Conservation (phyloP, 1,284 basidiomycete genomes). For the Mrakiaceae sp. region DNA sequence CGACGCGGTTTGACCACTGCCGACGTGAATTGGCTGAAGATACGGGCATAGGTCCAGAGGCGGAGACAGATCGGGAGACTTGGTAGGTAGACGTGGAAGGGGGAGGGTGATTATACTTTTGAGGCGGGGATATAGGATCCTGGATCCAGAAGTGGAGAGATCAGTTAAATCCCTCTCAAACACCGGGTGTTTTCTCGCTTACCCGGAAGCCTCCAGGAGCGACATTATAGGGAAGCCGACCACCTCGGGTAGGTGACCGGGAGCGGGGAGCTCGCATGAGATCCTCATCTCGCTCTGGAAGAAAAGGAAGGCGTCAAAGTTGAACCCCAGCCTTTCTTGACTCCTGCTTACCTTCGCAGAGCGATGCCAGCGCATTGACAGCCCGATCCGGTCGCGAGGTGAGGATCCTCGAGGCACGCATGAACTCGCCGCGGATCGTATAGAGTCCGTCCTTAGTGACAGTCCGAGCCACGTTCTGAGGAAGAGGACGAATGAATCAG, state of each 20-base stretch:
- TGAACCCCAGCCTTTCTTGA: background rate
- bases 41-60: background rate
- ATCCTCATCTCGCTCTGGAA: conserved; percentile 35
- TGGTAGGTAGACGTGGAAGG: background rate
- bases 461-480: conserved; percentile 75
- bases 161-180: too few relatives aligned
- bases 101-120: background rate
- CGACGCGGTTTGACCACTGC: too few relatives aligned
- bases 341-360: conserved; percentile 49
- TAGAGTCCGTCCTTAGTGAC: conserved; percentile 95
- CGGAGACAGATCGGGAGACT: conserved; percentile 2
- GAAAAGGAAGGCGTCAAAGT: background rate
- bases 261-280: conserved; percentile 35
- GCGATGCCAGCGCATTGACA: conserved; percentile 62
- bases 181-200: background rate
- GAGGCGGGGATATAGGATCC: background rate
- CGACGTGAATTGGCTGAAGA: background rate
- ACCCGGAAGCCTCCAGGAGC: conserved; percentile 11
- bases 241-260: conserved; percentile 32
- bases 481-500: background rate
- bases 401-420: conserved; percentile 82
- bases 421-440: conserved; percentile 97
- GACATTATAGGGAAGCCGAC: conserved; percentile 24
- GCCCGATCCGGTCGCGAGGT: conserved; percentile 67
- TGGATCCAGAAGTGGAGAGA: background rate